Evolutionary conservation across 31 red algal species (phyloP).

Genomic region (Odonthalia washingtoniensis): DNA sequence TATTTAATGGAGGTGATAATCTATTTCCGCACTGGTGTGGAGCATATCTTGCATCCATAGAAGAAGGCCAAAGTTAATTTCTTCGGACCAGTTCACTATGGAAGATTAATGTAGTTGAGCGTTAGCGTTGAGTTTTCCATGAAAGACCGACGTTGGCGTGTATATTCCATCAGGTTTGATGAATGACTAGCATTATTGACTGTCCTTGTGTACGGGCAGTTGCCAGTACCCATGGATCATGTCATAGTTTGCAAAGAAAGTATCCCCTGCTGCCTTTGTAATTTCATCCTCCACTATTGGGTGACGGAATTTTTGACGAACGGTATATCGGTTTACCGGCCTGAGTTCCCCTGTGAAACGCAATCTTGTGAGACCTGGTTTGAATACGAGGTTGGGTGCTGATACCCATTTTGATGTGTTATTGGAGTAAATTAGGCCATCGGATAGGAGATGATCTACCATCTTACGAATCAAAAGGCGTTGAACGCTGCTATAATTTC

Average conservation of each 20-base stretch:
- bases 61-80: not conserved
- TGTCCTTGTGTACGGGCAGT: not conserved
- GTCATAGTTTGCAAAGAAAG: not conserved
- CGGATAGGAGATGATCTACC: not conserved
- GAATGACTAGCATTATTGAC: not conserved
- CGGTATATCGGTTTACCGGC: not conserved
- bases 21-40: not conserved
- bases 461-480: not conserved
- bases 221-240: slow-evolving; percentile 15
- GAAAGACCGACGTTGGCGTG: not conserved
- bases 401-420: too few species aligned
- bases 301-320: not conserved
- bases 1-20: not conserved
- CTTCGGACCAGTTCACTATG: not conserved
- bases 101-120: not conserved
- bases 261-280: not conserved
- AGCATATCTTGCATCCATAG: not conserved
- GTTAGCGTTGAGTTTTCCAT: not conserved
- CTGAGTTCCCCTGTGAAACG: not conserved
- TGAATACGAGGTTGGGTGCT: not conserved
- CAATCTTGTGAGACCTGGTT: not conserved
- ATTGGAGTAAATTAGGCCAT: not conserved
- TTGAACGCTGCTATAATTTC: not conserved
- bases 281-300: not conserved
- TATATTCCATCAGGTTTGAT: slow-evolving; percentile 7